Conservation (phyloP, 2,329 filamentous ascomycete genomes). For the Onygena corvina region DNA sequence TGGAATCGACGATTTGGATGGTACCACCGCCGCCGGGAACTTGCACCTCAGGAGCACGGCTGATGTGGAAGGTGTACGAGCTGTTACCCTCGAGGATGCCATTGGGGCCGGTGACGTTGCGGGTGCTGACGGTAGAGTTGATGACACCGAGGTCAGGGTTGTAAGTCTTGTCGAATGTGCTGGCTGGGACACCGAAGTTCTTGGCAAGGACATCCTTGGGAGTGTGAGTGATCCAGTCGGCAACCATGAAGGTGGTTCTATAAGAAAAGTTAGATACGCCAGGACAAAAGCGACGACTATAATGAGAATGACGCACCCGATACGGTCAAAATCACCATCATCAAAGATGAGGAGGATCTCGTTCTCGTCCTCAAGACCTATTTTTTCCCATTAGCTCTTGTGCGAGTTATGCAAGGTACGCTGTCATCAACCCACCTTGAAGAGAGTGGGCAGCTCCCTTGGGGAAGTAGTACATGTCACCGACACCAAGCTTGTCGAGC, state of each 20-base stretch:
- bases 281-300: not conserved
- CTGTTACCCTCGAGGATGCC: slow-evolving; percentile 44
- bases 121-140: slow-evolving; percentile 42
- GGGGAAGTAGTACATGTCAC: slow-evolving; percentile 59
- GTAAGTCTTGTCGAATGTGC: slow-evolving; percentile 49
- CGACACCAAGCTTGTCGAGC: slow-evolving; percentile 45
- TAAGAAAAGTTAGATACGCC: not conserved
- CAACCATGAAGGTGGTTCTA: slow-evolving; percentile 58
- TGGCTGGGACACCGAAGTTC: slow-evolving; percentile 53
- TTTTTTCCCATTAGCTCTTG: slow-evolving; percentile 20
- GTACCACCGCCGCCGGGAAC: slow-evolving; percentile 52
- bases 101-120: slow-evolving; percentile 38
- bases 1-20: slow-evolving; percentile 53
- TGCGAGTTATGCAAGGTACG: not conserved
- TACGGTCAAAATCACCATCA: slow-evolving; percentile 53
- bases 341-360: slow-evolving; percentile 57
- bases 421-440: slow-evolving; percentile 31
- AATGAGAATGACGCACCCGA: slow-evolving; percentile 36
- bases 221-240: slow-evolving; percentile 58
- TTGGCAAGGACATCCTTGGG: slow-evolving; percentile 53
- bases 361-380: slow-evolving; percentile 53
- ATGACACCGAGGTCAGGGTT: slow-evolving; percentile 50
- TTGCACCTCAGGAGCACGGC: slow-evolving; percentile 44
- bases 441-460: slow-evolving; percentile 53
- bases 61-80: slow-evolving; percentile 51